Evolutionary conservation across 2,329 filamentous ascomycete genomes (phyloP).

Genomic region (Sporothrix variecibatus): DNA sequence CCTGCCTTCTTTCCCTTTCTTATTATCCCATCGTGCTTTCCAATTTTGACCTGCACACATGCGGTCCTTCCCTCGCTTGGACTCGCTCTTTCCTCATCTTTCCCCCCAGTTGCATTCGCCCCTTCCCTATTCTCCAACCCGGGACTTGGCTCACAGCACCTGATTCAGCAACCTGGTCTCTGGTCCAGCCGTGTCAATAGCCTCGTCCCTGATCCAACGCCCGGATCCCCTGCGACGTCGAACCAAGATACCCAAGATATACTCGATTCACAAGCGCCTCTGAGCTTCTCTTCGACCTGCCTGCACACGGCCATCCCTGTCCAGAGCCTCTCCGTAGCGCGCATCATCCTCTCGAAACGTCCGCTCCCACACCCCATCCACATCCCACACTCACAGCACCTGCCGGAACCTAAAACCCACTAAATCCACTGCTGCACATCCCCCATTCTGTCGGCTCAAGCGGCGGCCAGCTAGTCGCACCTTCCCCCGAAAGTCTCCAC

Average conservation of each 20-base stretch:
- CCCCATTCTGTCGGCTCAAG: neutral
- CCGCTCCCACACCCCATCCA: neutral
- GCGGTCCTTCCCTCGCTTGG: neutral
- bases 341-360: neutral
- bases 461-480: neutral
- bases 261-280: neutral
- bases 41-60: neutral
- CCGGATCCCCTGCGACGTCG: neutral
- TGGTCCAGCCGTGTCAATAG: neutral
- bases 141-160: neutral
- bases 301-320: neutral
- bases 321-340: neutral
- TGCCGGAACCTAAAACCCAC: neutral
- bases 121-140: neutral
- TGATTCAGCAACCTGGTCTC: neutral
- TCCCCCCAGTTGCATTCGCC: neutral
- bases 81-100: neutral
- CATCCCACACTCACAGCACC: neutral
- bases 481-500: neutral
- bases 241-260: neutral
- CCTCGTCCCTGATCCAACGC: neutral
- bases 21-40: neutral
- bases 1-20: neutral
- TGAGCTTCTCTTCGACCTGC: neutral
- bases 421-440: neutral